Evolutionary conservation across 108 stramenopile genomes (phyloP), one percentile per base, ranked within the genome.

Genomic region (Cyclotella sp.): DNA sequence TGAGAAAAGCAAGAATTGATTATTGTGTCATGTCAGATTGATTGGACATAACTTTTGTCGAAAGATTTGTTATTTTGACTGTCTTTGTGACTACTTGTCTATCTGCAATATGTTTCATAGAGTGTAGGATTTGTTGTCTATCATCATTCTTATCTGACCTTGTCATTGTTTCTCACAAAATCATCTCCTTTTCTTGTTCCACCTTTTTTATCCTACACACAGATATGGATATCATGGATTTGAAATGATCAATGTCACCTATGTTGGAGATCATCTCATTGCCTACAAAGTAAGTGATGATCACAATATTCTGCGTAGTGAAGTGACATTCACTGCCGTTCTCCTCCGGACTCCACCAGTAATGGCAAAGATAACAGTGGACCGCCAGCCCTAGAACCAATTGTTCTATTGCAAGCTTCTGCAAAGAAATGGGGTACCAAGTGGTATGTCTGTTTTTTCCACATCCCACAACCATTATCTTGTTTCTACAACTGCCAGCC

Each of bases 211-310:
- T 44, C 55, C 39, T 34, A 0, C 34, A 43, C 40, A 43, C 63
- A 90, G 90, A 57, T 93, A 89, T 66, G 92, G 92, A 21, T 75
- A 75, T 19, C 87, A 89, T 62, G 91, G 89, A 46, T 86, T 86
- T 65, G 82, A 78, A 78, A 75, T 81, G 80, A 81, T 81, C 68
- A 81, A 81, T 81, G 85, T 94, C 47, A 94, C 93, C 46, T 94
- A 94, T 72, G 47, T 67, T 15, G 93, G 90, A 40, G 93, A 94
- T 67, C 73, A 76, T 21, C 74, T 94, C 22, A 79, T 94, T 46
- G 93, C 93, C 22, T 89, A 82, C 73, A 94, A 94, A 69, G 89
- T 91, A 8, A 94, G 89, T 5, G 93, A 90, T 3, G 93, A 94
- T 61, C 75, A 79, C 44, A 94, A 89, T 77, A 86, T 91, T 16